Evolutionary conservation across 2,329 filamentous ascomycete genomes (phyloP).

Genomic region (Penicillium psychrosexuale): DNA sequence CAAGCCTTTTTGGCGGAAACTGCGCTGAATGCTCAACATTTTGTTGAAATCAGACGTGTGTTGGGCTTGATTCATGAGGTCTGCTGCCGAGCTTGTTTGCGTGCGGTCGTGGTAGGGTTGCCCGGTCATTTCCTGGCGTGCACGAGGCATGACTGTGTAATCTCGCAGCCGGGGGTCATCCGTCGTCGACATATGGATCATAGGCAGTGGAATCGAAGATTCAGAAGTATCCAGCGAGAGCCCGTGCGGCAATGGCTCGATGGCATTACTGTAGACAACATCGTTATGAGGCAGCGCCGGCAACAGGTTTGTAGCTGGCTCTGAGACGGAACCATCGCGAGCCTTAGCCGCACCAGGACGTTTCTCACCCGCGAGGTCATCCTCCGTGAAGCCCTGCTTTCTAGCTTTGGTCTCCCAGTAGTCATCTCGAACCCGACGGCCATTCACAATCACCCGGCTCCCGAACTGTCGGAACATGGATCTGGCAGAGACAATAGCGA

Average conservation of each 20-base stretch:
- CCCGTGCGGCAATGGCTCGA: constrained; percentile 64
- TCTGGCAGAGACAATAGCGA: constrained; percentile 92
- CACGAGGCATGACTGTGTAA: constrained; percentile 77
- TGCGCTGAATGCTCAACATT: constrained; percentile 73
- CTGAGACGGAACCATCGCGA: constrained; percentile 73
- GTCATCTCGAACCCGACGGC: constrained; percentile 88
- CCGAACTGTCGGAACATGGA: constrained; percentile 99
- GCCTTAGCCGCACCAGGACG: constrained; percentile 87
- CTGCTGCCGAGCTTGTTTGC: constrained; percentile 69
- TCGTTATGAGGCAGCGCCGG: constrained; percentile 72
- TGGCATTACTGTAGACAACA: constrained; percentile 81
- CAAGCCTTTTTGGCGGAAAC: constrained; percentile 74
- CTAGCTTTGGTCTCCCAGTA: constrained; percentile 98
- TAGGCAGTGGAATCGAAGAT: constrained; percentile 66
- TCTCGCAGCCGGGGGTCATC: constrained; percentile 75
- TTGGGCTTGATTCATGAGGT: constrained; percentile 80
- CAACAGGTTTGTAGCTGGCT: constrained; percentile 56
- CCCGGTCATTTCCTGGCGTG: constrained; percentile 85
- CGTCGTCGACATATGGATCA: constrained; percentile 77
- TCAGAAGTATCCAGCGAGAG: constrained; percentile 66
- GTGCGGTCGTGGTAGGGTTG: constrained; percentile 84
- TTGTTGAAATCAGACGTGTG: constrained; percentile 92
- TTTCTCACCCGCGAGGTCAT: constrained; percentile 93
- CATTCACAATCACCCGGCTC: constrained; percentile 85
- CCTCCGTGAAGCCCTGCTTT: constrained; percentile 97